Base-by-base conservation (phyloP, 1,139 yeast genomes). In the Magnusiomyces ingens region DNA sequence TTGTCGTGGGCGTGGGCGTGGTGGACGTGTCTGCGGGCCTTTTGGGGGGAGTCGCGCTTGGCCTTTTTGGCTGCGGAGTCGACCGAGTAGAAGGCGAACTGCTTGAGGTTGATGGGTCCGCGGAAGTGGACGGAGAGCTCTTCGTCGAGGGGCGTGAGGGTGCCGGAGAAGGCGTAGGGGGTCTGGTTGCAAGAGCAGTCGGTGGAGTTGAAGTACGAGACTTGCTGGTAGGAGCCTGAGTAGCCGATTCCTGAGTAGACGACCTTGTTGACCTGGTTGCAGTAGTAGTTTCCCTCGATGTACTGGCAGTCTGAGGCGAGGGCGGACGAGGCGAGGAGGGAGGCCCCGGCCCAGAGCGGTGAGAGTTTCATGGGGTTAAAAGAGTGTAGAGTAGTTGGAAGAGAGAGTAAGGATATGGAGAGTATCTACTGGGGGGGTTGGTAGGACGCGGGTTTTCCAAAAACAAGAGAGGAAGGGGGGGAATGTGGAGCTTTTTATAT, bases 61-160 rank as follows among this genome's bases (percentile, higher is more conserved):
- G 48, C 38, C 40, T 51, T 12, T 35, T 45, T 35, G 36, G 57
- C 62, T 57, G 62, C 65, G 67, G 62, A 60, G 59, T 58, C 64
- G 63, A 54, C 54, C n/a, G 55, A 45, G 71, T 84, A 85, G 61
- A 77, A 88, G 61, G 90, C 97, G 67, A 93, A 89, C 71, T 87
- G 86, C 64, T 76, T 73, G 67, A 91, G 78, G 56, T 79, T 76
- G 61, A 93, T 70, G 37, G 98, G 99, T 55, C 98, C 99, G 72
- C 98, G 82, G 76, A 91, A 88, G 71, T 91, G 98, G 55, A 93
- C 87, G 17, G 96, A 84, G 52, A 91, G 74, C 69, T 89, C 96
- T 72, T 89, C 95, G 71, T 89, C 82, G 57, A 91, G 74, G 37
- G 98, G 98, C 49, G 96, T 74, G 66, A 88, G 74, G 29, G 81